Evolutionary conservation across 2,329 filamentous ascomycete species (phyloP), one percentile per base, ranked within the genome.

Genomic region (Cordyceps javanica): DNA sequence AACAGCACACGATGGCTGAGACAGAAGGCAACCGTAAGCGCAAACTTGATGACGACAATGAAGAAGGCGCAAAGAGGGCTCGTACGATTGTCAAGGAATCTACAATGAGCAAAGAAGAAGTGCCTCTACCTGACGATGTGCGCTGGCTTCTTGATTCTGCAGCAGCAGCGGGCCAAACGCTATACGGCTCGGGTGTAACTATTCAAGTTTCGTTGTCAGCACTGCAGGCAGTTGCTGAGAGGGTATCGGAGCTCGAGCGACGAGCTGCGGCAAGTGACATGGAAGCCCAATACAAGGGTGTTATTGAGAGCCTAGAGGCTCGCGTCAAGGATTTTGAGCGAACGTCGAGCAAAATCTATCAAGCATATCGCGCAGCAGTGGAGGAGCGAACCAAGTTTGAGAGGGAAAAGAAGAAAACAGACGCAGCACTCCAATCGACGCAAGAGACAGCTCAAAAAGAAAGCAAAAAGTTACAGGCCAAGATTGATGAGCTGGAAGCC

Each of bases 371-470:
- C 61, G 72, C 72, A 14, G 80, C 82, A 3, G 66, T 83, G 5
- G 69, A 77, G 58, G 82, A 85, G 23, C 77, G 80, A 34, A 72
- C 71, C 34, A 64, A 63, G 5, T 80, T 78, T 41, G 75, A 83
- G 62, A 71, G 68, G 21, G 73, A 82, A 32, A 75, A 75, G 51
- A 68, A 73, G 39, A 73, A 78, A 44, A 68, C 73, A 0, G 71
- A 71, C 1, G 62, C 66, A 5, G 53, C 68, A 2, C 62, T 71
- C 16, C 61, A 71, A 44, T 62, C 68, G 2, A 65, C 65, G 4
- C 62, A 55, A 44, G 66, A 70, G 9, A 42, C 60, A 8, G 64
- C 65, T 0, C 60, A 67, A 41, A 69, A 68, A 38, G 69, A 76
- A 48, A 67, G 73, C 1, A 73, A 75, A 38, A 71, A 71, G 41